Conservation (phyloP, 768 basidiomycete species). For the Mycena rebaudengoi region DNA sequence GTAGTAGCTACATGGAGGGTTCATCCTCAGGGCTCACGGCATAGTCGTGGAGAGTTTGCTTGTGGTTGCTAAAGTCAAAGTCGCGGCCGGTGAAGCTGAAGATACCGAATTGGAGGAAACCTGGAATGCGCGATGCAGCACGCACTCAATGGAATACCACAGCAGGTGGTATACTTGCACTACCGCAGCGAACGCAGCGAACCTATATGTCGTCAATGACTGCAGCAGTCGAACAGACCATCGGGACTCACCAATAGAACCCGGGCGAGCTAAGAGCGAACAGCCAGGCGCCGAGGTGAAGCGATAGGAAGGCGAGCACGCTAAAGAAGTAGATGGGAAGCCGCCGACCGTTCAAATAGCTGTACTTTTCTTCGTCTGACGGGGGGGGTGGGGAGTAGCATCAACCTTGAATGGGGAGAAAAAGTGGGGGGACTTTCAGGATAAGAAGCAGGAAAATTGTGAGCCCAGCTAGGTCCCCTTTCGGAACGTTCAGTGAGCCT, state of each 20-base stretch:
- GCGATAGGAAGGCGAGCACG: not conserved
- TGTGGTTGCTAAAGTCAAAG: not conserved
- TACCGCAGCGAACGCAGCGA: not conserved
- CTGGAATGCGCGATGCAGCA: not conserved
- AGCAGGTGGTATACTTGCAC: not conserved
- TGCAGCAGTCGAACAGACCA: not conserved
- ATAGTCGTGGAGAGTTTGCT: not conserved
- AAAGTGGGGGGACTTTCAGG: too few species aligned
- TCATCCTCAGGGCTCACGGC: not conserved
- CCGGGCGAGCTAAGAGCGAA: not conserved
- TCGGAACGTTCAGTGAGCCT: too few species aligned
- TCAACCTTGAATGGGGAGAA: not conserved
- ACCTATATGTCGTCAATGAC: not conserved
- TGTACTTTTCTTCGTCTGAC: slow-evolving; percentile 2
- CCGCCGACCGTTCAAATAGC: not conserved
- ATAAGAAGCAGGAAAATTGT: too few species aligned
- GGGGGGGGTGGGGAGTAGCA: not conserved
- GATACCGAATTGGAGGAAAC: not conserved
- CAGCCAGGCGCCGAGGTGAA: not conserved
- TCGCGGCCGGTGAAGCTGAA: not conserved
- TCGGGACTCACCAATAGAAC: not conserved
- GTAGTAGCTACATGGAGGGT: not conserved
- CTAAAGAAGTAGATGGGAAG: not conserved
- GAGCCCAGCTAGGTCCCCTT: too few species aligned
- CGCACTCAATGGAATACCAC: not conserved